Evolutionary conservation across 2,329 filamentous ascomycete genomes (phyloP), one percentile per base, ranked within the genome.

Genomic region (Bipolaris bicolor): DNA sequence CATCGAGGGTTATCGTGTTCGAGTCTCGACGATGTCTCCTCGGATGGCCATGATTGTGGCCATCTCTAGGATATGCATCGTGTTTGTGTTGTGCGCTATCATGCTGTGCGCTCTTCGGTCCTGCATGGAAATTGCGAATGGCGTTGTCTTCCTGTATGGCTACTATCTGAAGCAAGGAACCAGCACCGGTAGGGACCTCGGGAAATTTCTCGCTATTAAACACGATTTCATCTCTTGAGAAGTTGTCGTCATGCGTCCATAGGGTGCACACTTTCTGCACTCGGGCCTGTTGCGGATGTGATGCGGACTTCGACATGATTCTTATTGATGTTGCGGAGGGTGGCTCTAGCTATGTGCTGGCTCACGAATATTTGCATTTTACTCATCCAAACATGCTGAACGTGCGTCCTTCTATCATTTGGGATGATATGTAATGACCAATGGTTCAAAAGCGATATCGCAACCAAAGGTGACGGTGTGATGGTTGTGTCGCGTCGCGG

Each of bases 191-290:
- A 44, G 85, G 83, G 43, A 83, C 80, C 62, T 84, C 83, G 51
- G 86, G 84, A 57, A 94, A 86, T 15, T 88, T 82, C 54, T 90
- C 87, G 56, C 89, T 82, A 72, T 94, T 95, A 69, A 96, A 83
- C 20, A 95, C 81, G 43, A 95, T 88, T 66, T 94, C 91, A 68
- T 96, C 90, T 55, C 84, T 85, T 7, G 89, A 88, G 68, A 92
- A 89, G 40, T 84, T 86, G 64, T 96, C 91, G 73, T 93, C 90
- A 65, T 86, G 83, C 7, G 84, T 81, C 81, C 83, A 85, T 13
- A 86, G 73, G 2, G 79, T 80, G 65, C 82, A 84, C 5, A 78
- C 54, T 52, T 77, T 78, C 48, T 77, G 77, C 53, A 78, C 68
- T 41, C 67, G 65, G 3, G 67, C 69, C 4, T 62, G 64, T 43